Conservation (phyloP, 2,329 filamentous ascomycete species). For the Grosmannia penicillata region DNA sequence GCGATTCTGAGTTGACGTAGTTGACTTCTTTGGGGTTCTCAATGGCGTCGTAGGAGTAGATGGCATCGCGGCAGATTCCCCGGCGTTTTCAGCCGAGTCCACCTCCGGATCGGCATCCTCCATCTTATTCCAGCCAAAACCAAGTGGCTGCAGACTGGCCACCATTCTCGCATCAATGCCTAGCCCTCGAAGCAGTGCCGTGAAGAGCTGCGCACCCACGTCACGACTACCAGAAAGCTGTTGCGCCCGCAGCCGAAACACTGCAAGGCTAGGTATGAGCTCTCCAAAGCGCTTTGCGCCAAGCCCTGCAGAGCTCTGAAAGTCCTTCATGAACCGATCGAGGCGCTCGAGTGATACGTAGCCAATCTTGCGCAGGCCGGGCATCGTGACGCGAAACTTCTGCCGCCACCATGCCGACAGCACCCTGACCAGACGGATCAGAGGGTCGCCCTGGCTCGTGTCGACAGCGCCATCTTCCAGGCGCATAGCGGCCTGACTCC, state of each 20-base stretch:
- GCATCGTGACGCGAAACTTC: conserved; percentile 60
- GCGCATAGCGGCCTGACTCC: conserved; percentile 53
- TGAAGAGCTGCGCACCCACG: conserved; percentile 79
- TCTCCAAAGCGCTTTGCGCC: conserved; percentile 55
- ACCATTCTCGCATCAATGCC: conserved; percentile 75
- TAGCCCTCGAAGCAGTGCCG: conserved; percentile 64
- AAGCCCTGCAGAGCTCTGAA: conserved; percentile 29
- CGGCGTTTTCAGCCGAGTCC: conserved; percentile 12
- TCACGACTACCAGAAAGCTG: conserved; percentile 70
- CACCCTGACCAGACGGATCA: conserved; percentile 60
- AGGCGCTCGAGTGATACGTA: conserved; percentile 69
- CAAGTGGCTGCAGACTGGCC: conserved; percentile 68
- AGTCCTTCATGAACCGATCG: conserved; percentile 55
- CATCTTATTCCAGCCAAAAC: conserved; percentile 78
- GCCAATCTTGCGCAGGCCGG: conserved; percentile 75
- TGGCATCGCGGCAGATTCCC: not conserved
- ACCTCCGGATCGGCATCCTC: conserved; percentile 57
- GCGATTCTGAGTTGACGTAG: too few relatives aligned
- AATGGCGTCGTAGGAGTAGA: not conserved
- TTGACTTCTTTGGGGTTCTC: too few relatives aligned
- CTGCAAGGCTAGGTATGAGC: conserved; percentile 47
- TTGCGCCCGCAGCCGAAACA: conserved; percentile 55
- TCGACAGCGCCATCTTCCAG: conserved; percentile 59
- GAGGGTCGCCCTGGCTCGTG: conserved; percentile 68
- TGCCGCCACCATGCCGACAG: conserved; percentile 83